Evolutionary conservation across 352 stramenopile species (phyloP), one percentile per base, ranked within the genome.

Genomic region (Pythium myriotylum): DNA sequence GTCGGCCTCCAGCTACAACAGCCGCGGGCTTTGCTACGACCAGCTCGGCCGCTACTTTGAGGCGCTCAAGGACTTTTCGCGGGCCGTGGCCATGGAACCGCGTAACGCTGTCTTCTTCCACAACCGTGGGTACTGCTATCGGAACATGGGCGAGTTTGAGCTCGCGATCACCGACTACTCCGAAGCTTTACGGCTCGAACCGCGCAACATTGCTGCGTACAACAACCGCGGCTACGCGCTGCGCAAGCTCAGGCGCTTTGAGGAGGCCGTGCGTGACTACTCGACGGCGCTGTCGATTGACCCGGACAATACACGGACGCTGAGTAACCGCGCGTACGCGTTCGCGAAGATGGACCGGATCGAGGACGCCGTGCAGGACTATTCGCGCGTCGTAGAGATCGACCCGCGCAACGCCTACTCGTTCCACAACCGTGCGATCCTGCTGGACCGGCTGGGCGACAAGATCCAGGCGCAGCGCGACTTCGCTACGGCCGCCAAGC

Each of bases 271-370:
- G 32, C 64, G 67, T 4, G 88, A 96, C 70, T 97, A 96, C 68
- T 79, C 72, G 9, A 84, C 67, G 19, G 84, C 84, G 43, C 64
- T 96, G 2, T 41, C 67, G 29, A 77, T 94, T 40, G 84, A 95
- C 41, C 81, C 83, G n/a, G 63, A 50, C 46, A 94, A 89, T 60
- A 90, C 84, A 23, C 86, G 89, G 23, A 89, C 83, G 23, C 73
- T 92, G 20, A 93, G 88, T 64, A 95, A 95, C 58, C 84, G 87
- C 59, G 87, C 81, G 12, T 96, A 96, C 54, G 92, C 82, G 54
- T 81, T 79, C 48, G 89, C 87, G 24, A 94, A 95, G 70, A 91
- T 91, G 77, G 87, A 86, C 22, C 58, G 59, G 20, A 76, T 86
- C 26, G 52, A 73, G 52, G 69, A 83, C 45, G 84, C 84, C 20